These are phyloP conservation scores for Phalaenopsis hybrid DNA, from an alignment of 116 monocot species.

Conservation along the genomic window DNA sequence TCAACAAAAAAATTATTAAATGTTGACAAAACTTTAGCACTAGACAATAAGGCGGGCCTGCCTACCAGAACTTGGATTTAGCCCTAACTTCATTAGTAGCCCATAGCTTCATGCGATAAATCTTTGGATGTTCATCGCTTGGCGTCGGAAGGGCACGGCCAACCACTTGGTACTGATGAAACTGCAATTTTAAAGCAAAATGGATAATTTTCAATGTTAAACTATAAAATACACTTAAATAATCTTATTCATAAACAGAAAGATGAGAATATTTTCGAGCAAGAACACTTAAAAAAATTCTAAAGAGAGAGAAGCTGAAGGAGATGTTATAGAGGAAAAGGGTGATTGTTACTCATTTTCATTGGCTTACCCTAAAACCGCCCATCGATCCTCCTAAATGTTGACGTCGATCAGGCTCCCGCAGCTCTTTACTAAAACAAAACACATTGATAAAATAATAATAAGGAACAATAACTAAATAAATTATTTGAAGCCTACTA, in stretches of 20 bases:
- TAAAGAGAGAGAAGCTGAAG: background rate
- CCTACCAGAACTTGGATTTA: constrained; percentile 96
- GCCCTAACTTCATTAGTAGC: constrained; percentile 90
- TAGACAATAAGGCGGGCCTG: background rate
- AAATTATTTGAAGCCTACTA: too few species aligned
- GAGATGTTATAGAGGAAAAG: background rate
- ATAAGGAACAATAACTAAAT: too few species aligned
- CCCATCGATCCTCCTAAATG: background rate
- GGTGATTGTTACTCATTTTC: background rate
- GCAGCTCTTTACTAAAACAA: background rate
- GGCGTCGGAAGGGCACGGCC: constrained; percentile 70
- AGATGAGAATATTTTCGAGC: background rate
- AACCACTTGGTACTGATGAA: constrained; percentile 96
- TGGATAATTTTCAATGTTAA: background rate
- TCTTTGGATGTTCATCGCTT: constrained; percentile 71
- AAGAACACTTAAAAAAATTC: background rate
- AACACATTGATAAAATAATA: too few species aligned
- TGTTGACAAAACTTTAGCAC: background rate
- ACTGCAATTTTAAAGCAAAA: constrained; percentile 34
- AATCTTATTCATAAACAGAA: too few species aligned
- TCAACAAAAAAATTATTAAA: background rate
- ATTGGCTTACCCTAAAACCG: background rate
- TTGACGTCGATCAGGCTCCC: background rate
- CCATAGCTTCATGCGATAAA: constrained; percentile 88
- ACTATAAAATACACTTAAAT: background rate